These are phyloP conservation scores for Phaeophleospora eucalypticola DNA, from an alignment of 2,329 filamentous ascomycete species.

Conservation along the genomic window DNA sequence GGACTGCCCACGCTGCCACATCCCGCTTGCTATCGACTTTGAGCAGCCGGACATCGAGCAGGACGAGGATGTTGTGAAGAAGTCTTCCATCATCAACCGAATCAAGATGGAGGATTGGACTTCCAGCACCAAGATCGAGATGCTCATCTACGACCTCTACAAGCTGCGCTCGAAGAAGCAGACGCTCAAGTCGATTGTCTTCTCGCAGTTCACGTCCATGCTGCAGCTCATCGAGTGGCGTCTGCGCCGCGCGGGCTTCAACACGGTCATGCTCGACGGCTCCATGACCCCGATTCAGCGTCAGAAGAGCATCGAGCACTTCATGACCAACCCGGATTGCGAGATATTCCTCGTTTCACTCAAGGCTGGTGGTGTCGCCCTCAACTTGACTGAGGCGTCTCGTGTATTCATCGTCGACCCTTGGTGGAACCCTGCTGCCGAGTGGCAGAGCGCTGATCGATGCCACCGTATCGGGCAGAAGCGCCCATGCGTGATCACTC, in stretches of 20 bases:
- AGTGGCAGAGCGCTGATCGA: conserved; percentile 92
- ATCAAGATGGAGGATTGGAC: conserved; percentile 99
- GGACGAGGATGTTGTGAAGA: conserved; percentile 80
- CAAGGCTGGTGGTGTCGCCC: conserved; percentile 90
- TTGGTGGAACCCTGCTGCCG: conserved; percentile 99
- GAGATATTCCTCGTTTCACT: conserved; percentile 95
- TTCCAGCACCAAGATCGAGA: conserved; percentile 95
- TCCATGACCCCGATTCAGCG: conserved; percentile 90
- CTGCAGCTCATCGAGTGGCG: conserved; percentile 96
- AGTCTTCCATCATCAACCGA: conserved; percentile 95
- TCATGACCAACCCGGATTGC: conserved; percentile 91
- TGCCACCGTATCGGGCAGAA: conserved; percentile 90
- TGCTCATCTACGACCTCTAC: conserved; percentile 90
- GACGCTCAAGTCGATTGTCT: conserved; percentile 94
- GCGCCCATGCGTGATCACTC: conserved; percentile 87
- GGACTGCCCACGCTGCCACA: conserved; percentile 89
- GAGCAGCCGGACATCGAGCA: conserved; percentile 95
- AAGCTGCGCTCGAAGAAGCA: conserved; percentile 86
- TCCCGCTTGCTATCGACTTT: conserved; percentile 81
- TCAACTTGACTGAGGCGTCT: conserved; percentile 93
- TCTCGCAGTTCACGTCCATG: conserved; percentile 97
- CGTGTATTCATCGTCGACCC: conserved; percentile 95
- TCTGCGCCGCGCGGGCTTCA: conserved; percentile 91
- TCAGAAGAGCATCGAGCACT: conserved; percentile 89
- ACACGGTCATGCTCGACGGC: conserved; percentile 95